Evolutionary conservation across 1,284 basidiomycete species (phyloP), one percentile per base, ranked within the genome.

Genomic region (Ustilago esculenta): DNA sequence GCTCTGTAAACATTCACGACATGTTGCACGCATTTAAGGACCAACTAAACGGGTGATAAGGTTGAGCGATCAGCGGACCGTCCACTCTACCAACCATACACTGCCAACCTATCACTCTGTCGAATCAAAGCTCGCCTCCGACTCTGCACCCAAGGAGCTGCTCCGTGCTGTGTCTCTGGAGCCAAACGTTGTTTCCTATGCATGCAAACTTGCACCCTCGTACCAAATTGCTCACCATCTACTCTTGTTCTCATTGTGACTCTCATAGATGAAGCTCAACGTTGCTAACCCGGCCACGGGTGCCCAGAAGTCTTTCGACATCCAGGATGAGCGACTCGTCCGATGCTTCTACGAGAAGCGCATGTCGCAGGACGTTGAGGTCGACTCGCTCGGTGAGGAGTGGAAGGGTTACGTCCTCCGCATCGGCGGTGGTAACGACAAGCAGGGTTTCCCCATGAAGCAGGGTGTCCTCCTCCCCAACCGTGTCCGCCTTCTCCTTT

Each of bases 381-480:
- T 88, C 74, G 94, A 96, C 86, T 84, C 89, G 52, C 86, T 98
- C 80, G 94, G 94, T 80, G 92, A 96, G 83, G 95, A 98, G 86
- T 98, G 89, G 88, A 93, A 92, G 85, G 95, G 95, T 66, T 98
- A 98, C 86, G 86, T 97, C 84, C 89, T 97, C 87, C 90, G 94
- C 82, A 92, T 98, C 86, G 94, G 92, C 43, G 94, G 95, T 81
- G 92, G 92, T 69, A 94, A 95, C 86, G 92, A 95, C 88, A 94
- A 82, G 78, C 81, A 82, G 75, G 81, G 81, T 84, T 96, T 96
- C 89, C 93, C 94, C 52, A 97, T 97, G 94, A 98, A 98, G 87
- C 95, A 98, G 86, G 95, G 94, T 87, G 92, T 98, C 81, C 90
- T 98, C 73, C 87, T 94, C 79, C 92, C 92, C 74, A 84, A 93